Percentiles rank a stretch among this genome's conserved stretches.
Evolutionary conservation across 768 basidiomycete genomes (phyloP).

Genomic region (Mrakia gelida): DNA sequence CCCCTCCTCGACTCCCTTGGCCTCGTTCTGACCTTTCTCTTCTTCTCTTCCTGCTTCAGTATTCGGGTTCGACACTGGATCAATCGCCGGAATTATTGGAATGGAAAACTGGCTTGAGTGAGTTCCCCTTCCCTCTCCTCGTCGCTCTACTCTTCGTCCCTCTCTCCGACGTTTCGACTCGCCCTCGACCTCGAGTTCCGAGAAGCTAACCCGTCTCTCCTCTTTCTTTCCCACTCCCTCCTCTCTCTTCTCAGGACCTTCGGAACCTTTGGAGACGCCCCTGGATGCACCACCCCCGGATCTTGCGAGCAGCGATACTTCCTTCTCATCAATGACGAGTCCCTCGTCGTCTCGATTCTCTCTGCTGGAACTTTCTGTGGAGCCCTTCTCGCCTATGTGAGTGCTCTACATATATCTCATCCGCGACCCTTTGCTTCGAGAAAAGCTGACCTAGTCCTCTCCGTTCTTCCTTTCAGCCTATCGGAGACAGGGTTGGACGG

Average conservation of each 20-base stretch:
- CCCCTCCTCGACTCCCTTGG: too few relatives aligned
- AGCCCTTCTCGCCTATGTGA: slow-evolving; percentile 44
- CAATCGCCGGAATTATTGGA: slow-evolving; percentile 57
- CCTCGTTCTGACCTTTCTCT: too few relatives aligned
- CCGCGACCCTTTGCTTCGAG: too few relatives aligned
- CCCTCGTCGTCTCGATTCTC: slow-evolving; percentile 61
- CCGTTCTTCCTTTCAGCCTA: slow-evolving; percentile 36
- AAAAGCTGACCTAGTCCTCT: too few relatives aligned
- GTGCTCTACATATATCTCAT: too few relatives aligned
- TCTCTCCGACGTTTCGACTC: not conserved
- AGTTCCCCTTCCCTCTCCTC: not conserved
- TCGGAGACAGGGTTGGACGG: slow-evolving; percentile 56
- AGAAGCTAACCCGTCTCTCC: not conserved
- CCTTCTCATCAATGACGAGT: slow-evolving; percentile 43
- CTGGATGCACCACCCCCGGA: slow-evolving; percentile 4
- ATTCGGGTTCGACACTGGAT: slow-evolving; percentile 73
- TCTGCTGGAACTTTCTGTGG: slow-evolving; percentile 82
- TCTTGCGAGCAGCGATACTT: slow-evolving; percentile 42
- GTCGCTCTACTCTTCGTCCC: too few relatives aligned
- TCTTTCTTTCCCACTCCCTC: not conserved
- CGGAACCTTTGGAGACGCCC: slow-evolving; percentile 26
- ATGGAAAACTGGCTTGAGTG: too few relatives aligned
- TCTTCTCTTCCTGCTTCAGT: not conserved
- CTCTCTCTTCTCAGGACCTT: slow-evolving; percentile 34
- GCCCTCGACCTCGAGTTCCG: too few relatives aligned